These are phyloP conservation scores for Marchantia paleacea DNA, from an alignment of 225 moss, liverwort and hornwort species.

Conservation along the genomic window DNA sequence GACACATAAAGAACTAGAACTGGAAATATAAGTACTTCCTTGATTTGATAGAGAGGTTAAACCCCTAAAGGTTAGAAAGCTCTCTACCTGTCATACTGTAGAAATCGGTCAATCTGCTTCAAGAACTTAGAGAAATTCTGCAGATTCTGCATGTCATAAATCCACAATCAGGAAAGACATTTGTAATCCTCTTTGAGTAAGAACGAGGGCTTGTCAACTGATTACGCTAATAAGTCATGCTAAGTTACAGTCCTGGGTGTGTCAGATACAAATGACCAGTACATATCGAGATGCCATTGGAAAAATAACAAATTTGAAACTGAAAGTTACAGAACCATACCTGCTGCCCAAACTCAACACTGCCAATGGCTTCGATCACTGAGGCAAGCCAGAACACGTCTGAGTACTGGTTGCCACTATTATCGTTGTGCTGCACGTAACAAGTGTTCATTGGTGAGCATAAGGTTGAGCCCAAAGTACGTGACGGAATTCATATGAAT, in stretches of 20 bases:
- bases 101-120: slow-evolving; percentile 96
- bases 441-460: not conserved
- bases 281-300: not conserved
- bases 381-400: slow-evolving; percentile 98
- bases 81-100: slow-evolving; percentile 87
- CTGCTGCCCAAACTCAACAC: slow-evolving; percentile 85
- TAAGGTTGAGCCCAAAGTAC: not conserved
- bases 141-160: slow-evolving; percentile 54
- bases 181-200: no score
- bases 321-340: slow-evolving; percentile 27
- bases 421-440: slow-evolving; percentile 84
- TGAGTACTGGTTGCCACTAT: slow-evolving; percentile 85
- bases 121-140: slow-evolving; percentile 69
- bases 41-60: not conserved
- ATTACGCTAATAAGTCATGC: no score
- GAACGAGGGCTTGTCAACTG: no score
- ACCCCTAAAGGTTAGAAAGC: not conserved
- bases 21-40: not conserved
- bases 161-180: not conserved
- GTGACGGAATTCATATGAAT: no score
- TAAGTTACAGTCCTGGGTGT: no score
- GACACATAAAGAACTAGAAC: not conserved
- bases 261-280: no score
- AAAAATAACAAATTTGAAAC: not conserved
- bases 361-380: slow-evolving; percentile 88